phyloP scores from a whole-genome alignment of 2,329 filamentous ascomycete species.

The Aspergillus ruber region DNA sequence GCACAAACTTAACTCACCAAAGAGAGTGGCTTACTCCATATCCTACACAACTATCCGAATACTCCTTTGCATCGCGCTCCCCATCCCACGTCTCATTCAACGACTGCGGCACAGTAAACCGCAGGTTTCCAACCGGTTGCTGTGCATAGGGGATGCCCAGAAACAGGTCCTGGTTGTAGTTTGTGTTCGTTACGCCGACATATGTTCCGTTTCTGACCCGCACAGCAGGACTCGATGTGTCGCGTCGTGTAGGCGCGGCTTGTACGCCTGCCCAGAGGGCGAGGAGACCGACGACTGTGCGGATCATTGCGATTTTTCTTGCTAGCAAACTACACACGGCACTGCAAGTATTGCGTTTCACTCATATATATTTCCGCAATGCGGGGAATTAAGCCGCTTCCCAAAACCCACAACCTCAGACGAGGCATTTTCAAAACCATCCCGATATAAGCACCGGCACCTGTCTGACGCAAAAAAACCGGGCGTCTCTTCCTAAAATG shows the following conservation, averaged over 20 bases:
- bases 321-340: conserved; percentile 1
- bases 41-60: conserved; percentile 45
- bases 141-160: conserved; percentile 54
- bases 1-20: not conserved
- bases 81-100: conserved; percentile 44
- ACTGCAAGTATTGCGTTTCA: not conserved
- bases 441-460: too few relatives aligned
- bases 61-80: conserved; percentile 37
- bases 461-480: too few relatives aligned
- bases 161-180: conserved; percentile 47
- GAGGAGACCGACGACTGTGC: conserved; percentile 5
- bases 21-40: conserved; percentile 38
- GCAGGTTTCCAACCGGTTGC: conserved; percentile 47
- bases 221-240: conserved; percentile 20
- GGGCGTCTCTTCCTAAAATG: too few relatives aligned
- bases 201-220: conserved; percentile 45
- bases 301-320: conserved; percentile 3
- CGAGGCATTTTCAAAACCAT: too few relatives aligned
- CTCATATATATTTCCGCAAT: not conserved
- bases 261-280: conserved; percentile 9
- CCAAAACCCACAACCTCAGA: too few relatives aligned
- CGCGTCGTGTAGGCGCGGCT: conserved; percentile 14
- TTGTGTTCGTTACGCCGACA: conserved; percentile 33
- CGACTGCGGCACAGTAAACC: conserved; percentile 47
- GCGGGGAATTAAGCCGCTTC: too few relatives aligned